phyloP scores from a whole-genome alignment of 1,284 basidiomycete genomes.

The Mycosarcoma maydis region DNA sequence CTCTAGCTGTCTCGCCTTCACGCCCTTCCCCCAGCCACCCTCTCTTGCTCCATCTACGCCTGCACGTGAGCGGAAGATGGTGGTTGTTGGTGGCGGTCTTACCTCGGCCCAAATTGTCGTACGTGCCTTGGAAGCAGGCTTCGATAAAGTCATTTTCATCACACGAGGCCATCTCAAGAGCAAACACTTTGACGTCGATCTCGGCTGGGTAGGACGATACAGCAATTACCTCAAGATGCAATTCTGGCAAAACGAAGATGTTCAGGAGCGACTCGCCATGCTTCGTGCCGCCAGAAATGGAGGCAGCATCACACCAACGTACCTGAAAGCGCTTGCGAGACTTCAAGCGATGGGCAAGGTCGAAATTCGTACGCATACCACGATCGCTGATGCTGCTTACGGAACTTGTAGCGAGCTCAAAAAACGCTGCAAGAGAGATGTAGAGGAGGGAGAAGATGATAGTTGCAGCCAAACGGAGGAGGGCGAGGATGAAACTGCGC shows the following conservation, averaged over 20 bases:
- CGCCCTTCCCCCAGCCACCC: constrained; percentile 37
- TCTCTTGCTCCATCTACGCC: constrained; percentile 23
- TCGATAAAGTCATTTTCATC: constrained; percentile 62
- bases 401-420: neutral
- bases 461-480: neutral
- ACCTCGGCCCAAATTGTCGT: constrained; percentile 67
- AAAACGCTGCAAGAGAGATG: neutral
- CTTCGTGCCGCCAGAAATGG: constrained; percentile 62
- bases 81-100: constrained; percentile 67
- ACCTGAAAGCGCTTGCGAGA: constrained; percentile 48
- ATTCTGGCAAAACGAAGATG: constrained; percentile 64
- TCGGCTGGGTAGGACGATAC: constrained; percentile 62
- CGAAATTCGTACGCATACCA: constrained; percentile 53
- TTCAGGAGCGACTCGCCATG: constrained; percentile 42
- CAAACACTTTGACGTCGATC: constrained; percentile 65
- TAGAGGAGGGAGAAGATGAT: neutral
- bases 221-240: constrained; percentile 62
- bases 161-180: constrained; percentile 64
- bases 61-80: constrained; percentile 16
- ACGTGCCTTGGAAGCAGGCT: constrained; percentile 58
- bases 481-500: neutral
- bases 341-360: constrained; percentile 51
- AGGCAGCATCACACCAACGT: constrained; percentile 65
- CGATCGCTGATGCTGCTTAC: constrained; percentile 32
- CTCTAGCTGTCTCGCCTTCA: constrained; percentile 56